Evolutionary conservation across 1,284 basidiomycete species (phyloP).

Genomic region (Termitomyces sp.): DNA sequence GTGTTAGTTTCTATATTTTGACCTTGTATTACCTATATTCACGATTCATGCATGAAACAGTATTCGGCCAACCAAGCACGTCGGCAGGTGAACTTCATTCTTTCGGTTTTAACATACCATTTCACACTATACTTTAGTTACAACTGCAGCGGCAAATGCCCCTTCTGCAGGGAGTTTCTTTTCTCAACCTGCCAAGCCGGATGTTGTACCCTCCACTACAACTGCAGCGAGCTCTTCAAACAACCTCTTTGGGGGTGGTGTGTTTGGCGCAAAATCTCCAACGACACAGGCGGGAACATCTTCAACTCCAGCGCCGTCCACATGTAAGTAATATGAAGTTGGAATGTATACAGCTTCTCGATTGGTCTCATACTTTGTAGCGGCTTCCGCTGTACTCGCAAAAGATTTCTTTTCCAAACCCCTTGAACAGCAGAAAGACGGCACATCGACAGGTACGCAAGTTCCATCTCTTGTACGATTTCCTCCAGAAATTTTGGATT

Average conservation of each 20-base stretch:
- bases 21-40: neutral
- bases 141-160: conserved; percentile 3
- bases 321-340: conserved; percentile 1
- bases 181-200: conserved; percentile 19
- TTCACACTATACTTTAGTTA: conserved; percentile 14
- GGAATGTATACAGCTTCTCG: neutral
- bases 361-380: conserved; percentile 3
- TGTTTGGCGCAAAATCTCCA: conserved; percentile 10
- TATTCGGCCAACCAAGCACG: conserved; percentile 25
- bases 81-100: conserved; percentile 7
- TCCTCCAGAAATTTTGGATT: neutral
- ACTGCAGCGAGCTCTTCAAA: conserved; percentile 8
- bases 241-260: conserved; percentile 7
- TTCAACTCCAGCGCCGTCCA: neutral
- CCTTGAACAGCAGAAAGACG: conserved; percentile 30
- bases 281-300: neutral
- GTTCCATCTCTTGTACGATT: neutral
- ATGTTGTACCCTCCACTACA: conserved; percentile 12
- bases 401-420: conserved; percentile 28
- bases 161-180: conserved; percentile 21
- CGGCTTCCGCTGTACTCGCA: conserved; percentile 9
- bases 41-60: conserved; percentile 12
- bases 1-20: conserved; percentile 21
- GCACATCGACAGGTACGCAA: conserved; percentile 20
- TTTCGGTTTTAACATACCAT: neutral